Evolutionary conservation across 306 rosid genomes (phyloP).

Genomic region (Astragalus membranaceus): DNA sequence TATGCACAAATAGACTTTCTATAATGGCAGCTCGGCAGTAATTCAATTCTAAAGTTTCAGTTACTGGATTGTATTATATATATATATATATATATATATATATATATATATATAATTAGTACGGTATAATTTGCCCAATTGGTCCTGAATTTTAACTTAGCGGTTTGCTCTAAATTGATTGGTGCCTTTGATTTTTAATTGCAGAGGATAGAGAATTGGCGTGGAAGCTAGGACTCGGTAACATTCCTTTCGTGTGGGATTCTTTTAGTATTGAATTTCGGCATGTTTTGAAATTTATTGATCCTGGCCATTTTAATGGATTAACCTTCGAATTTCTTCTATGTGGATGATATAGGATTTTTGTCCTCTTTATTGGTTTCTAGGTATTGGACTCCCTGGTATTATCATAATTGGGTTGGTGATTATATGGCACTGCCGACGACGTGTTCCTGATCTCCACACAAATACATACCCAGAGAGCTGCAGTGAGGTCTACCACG

Average conservation of each 20-base stretch:
- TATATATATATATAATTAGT: neutral
- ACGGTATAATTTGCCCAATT: neutral
- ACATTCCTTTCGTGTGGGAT: neutral
- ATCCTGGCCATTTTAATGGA: neutral
- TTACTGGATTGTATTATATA: neutral
- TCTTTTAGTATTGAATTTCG: neutral
- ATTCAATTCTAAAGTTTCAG: neutral
- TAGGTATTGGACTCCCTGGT: slow-evolving; percentile 25
- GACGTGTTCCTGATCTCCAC: neutral
- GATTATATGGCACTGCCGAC: slow-evolving; percentile 6
- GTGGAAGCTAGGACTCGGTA: slow-evolving; percentile 20
- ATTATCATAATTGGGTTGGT: slow-evolving; percentile 16
- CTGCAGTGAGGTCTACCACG: neutral
- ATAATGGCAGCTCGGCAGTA: too few relatives aligned
- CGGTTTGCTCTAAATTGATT: neutral
- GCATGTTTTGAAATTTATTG: neutral
- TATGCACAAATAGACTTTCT: neutral
- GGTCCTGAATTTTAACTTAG: neutral
- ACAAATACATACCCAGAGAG: slow-evolving; percentile 4
- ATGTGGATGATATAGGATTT: neutral
- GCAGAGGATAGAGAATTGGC: slow-evolving; percentile 6
- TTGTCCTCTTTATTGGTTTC: neutral
- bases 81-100: too few relatives aligned
- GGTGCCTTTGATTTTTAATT: neutral
- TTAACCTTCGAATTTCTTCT: too few relatives aligned